Evolutionary conservation across 768 basidiomycete species (phyloP), one percentile per base, ranked within the genome.

Genomic region (Coprinellus micaceus): DNA sequence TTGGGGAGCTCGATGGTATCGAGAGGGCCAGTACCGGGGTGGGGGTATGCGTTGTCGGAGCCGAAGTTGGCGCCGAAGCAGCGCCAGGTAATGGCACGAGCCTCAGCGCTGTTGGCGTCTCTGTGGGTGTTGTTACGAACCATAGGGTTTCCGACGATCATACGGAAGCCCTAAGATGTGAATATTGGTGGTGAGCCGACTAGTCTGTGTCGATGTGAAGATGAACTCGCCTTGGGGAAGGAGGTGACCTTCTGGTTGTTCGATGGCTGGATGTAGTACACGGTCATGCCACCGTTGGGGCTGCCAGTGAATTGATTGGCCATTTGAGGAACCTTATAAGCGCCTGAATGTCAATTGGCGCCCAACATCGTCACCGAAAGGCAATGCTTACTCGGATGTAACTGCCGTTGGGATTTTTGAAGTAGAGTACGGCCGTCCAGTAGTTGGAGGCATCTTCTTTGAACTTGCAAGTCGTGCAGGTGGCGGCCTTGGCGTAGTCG

Each of bases 101-200:
- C 56, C 50, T 57, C 56, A 21, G 56, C 49, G 19, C 50, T 52
- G 39, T 24, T 57, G 28, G 56, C 7, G 19, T 44, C 49, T 12
- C 52, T 43, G 33, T 12, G 28, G 30, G 45, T 52, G 50, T 28
- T 57, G 7, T 25, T 19, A 6, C 56, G 56, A 28, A 57, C 12
- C 56, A 57, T 57, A 19, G 56, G 56, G 56, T 57, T 52, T 46
- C 56, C 56, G 22, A 40, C 44, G 56, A 57, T 57, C 56, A 57
- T 57, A 40, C 56, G 56, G 50, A 57, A 57, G 40, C 56, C 56
- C 56, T 57, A n/a, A n/a, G n/a, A 49, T 12, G 22, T 15, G 9
- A 19, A 24, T 40, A 13, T 30, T 15, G 22, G 2, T 49, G n/a
- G 15, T 26, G 19, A 22, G 15, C 13, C 2, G 4, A 25, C 3